A percentile compares a stretch with the other conserved stretches of the same genome.
phyloP scores from a whole-genome alignment of 495 filamentous ascomycete genomes.

The Pseudevernia furfuracea region DNA sequence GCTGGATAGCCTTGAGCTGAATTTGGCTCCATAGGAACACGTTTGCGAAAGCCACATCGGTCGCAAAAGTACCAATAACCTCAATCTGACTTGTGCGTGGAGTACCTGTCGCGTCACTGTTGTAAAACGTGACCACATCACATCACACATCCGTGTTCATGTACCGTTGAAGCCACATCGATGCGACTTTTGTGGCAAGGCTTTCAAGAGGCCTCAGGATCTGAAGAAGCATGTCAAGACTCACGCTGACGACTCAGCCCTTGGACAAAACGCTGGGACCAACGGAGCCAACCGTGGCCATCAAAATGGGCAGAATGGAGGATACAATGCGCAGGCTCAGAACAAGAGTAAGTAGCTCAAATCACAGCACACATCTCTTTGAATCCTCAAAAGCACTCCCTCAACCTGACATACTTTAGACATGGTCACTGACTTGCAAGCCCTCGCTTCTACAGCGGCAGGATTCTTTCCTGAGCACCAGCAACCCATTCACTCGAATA shows the following conservation, averaged over 20 bases:
- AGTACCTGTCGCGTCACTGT: conserved; percentile 91
- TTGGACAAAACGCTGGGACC: conserved; percentile 62
- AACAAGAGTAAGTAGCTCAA: conserved; percentile 22
- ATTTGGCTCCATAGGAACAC: conserved; percentile 61
- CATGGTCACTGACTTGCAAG: conserved; percentile 42
- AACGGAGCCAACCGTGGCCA: conserved; percentile 32
- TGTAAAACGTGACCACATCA: conserved; percentile 99
- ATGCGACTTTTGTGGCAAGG: conserved; percentile 96
- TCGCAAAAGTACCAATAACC: conserved; percentile 97
- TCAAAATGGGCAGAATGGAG: conserved; percentile 41
- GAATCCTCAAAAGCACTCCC: conserved; percentile 8
- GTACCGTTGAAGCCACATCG: conserved; percentile 98
- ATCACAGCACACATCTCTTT: conserved; percentile 2
- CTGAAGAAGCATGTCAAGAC: conserved; percentile 99
- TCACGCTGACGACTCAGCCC: conserved; percentile 95
- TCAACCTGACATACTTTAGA: conserved; percentile 25
- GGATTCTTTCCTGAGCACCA: conserved; percentile 52
- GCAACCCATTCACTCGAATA: conserved; percentile 49
- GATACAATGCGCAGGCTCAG: conserved; percentile 35
- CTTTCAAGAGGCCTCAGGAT: conserved; percentile 98
- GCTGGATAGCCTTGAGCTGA: conserved; percentile 10
- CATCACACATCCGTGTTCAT: conserved; percentile 96
- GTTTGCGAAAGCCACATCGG: conserved; percentile 98
- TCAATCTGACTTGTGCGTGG: conserved; percentile 97
- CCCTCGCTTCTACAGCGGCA: conserved; percentile 41